A percentile compares a stretch with the other conserved stretches of the same genome.
These are phyloP conservation scores for Fraxinus ornus DNA, from an alignment of 305 asterid genomes.

Conservation along the genomic window DNA sequence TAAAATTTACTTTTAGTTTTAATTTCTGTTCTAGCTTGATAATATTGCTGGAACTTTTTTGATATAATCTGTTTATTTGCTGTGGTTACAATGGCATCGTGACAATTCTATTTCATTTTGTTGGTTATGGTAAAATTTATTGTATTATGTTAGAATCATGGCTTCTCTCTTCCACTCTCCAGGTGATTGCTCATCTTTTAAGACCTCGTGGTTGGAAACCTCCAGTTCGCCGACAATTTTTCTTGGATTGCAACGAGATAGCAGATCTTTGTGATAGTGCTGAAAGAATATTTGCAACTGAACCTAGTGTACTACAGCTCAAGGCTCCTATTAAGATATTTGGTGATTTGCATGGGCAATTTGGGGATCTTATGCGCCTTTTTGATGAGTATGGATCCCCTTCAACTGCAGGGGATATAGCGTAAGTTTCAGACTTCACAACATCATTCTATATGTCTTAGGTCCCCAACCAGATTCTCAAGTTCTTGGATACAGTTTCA, in stretches of 20 bases:
- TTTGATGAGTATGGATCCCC: constrained; percentile 99
- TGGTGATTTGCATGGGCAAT: constrained; percentile 99
- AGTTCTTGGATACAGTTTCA: constrained; percentile 6
- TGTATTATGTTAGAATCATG: constrained; percentile 7
- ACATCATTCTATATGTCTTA: background rate
- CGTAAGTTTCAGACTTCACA: constrained; percentile 50
- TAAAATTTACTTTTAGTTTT: constrained; percentile 7
- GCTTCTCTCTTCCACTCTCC: constrained; percentile 20
- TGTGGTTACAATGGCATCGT: background rate
- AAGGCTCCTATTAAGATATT: constrained; percentile 97
- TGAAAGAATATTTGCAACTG: constrained; percentile 88
- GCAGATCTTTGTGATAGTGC: constrained; percentile 99
- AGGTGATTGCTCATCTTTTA: constrained; percentile 93
- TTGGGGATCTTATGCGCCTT: constrained; percentile 99
- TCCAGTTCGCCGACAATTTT: constrained; percentile 93
- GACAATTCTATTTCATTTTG: background rate
- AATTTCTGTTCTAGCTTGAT: background rate
- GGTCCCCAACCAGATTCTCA: background rate
- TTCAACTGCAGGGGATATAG: constrained; percentile 98
- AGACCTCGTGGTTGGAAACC: constrained; percentile 99
- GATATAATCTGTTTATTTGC: background rate
- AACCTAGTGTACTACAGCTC: constrained; percentile 92
- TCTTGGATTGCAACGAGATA: constrained; percentile 97
- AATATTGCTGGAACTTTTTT: background rate
- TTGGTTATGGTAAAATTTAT: constrained; percentile 15